Percentiles rank a stretch among this genome's conserved stretches.
Evolutionary conservation across 2,329 filamentous ascomycete species (phyloP).

Genomic region (Clonostachys rosea): DNA sequence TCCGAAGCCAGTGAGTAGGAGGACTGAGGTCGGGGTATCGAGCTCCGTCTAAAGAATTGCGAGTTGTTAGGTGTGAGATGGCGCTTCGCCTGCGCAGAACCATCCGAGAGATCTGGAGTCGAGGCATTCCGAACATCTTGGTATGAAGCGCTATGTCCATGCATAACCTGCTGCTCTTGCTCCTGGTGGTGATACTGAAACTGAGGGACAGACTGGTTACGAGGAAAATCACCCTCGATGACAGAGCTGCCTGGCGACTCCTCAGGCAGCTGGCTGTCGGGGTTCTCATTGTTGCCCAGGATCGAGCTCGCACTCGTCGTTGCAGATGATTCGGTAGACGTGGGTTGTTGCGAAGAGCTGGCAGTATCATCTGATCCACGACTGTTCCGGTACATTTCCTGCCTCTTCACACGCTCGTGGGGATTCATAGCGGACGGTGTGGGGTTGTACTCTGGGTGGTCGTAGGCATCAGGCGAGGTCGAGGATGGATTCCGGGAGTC

Average conservation of each 20-base stretch:
- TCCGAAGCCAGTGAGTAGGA: constrained; percentile 74
- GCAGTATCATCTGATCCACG: constrained; percentile 46
- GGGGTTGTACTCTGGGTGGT: background rate
- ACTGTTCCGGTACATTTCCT: constrained; percentile 39
- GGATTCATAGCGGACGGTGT: constrained; percentile 16
- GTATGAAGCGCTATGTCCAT: constrained; percentile 34
- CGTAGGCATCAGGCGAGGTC: constrained; percentile 5
- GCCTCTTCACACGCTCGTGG: constrained; percentile 19
- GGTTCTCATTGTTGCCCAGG: constrained; percentile 42
- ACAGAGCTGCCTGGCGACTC: constrained; percentile 46
- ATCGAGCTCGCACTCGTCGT: constrained; percentile 53
- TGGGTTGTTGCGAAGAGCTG: constrained; percentile 40
- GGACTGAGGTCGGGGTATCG: constrained; percentile 67
- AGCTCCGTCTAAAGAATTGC: constrained; percentile 48
- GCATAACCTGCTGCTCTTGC: constrained; percentile 28
- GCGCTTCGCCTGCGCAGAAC: constrained; percentile 47
- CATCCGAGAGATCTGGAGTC: constrained; percentile 47
- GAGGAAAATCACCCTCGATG: constrained; percentile 34
- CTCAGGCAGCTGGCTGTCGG: constrained; percentile 36
- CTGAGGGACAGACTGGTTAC: constrained; percentile 43
- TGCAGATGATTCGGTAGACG: constrained; percentile 46
- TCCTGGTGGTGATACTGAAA: constrained; percentile 62
- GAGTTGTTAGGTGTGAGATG: constrained; percentile 55
- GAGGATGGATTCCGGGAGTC: constrained; percentile 8
- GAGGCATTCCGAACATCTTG: constrained; percentile 40